Percentiles rank a stretch among this genome's conserved stretches.
Conservation (phyloP, 2,329 filamentous ascomycete genomes). For the Cercospora nicotianae region DNA sequence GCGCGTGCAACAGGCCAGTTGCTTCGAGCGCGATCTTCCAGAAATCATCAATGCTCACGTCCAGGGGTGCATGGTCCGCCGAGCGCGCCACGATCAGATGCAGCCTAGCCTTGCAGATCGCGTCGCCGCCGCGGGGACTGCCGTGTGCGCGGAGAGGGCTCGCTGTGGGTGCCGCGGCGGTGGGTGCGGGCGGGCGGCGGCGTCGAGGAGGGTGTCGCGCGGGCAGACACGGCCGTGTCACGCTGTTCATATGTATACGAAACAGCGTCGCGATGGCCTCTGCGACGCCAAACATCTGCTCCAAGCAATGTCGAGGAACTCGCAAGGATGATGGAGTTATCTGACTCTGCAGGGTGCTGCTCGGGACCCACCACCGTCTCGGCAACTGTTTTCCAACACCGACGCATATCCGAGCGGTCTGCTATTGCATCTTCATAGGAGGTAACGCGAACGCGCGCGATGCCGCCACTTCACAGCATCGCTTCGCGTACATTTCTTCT, state of each 20-base stretch:
- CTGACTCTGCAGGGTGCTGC: neutral
- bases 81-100: neutral
- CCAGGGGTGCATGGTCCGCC: constrained; percentile 1
- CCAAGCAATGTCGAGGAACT: neutral
- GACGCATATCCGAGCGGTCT: neutral
- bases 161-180: neutral
- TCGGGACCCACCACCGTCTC: neutral
- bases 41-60: constrained; percentile 3
- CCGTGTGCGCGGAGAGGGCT: neutral
- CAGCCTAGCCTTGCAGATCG: neutral
- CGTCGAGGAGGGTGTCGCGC: neutral
- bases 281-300: neutral
- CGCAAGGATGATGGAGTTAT: neutral
- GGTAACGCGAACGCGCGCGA: neutral
- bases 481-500: neutral
- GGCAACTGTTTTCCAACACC: neutral
- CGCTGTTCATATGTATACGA: neutral
- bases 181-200: neutral
- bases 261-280: neutral
- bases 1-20: neutral
- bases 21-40: neutral
- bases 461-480: neutral
- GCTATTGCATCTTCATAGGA: neutral
- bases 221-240: neutral
- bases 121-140: neutral